Conservation (phyloP, 345 rosid genomes). For the Kernera saxatilis region DNA sequence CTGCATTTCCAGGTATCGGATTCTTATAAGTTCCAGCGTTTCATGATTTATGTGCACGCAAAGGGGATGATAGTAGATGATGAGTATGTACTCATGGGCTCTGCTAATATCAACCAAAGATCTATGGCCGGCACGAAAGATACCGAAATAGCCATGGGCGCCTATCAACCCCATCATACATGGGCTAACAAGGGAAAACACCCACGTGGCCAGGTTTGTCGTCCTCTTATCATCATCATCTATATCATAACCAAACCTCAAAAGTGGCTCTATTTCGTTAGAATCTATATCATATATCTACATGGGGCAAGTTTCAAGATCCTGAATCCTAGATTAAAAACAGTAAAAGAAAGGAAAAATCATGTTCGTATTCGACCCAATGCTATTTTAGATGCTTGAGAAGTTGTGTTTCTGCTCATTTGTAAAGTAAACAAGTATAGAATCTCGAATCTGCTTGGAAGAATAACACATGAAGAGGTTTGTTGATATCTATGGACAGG, state of each 20-base stretch:
- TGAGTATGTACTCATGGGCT: conserved; percentile 79
- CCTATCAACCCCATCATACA: conserved; percentile 83
- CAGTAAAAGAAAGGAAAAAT: neutral
- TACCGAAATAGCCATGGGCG: conserved; percentile 95
- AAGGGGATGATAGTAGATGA: conserved; percentile 96
- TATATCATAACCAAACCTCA: neutral
- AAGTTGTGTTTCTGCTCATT: neutral
- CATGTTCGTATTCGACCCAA: neutral
- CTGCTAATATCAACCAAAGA: conserved; percentile 95
- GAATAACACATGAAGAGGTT: neutral
- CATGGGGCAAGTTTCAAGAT: neutral
- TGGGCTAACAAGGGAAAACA: conserved; percentile 50
- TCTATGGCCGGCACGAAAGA: conserved; percentile 96
- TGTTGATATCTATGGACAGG: conserved; percentile 34
- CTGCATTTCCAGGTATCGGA: conserved; percentile 44
- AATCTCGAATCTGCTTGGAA: neutral
- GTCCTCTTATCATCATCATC: neutral
- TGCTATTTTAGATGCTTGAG: neutral
- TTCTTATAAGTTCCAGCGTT: conserved; percentile 42
- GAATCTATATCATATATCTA: neutral
- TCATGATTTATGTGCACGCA: conserved; percentile 92
- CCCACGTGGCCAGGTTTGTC: conserved; percentile 78
- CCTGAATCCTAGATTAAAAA: neutral
- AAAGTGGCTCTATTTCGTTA: neutral
- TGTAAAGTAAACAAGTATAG: neutral